phyloP scores from a whole-genome alignment of 2,329 filamentous ascomycete genomes.

The Trichoderma arundinaceum region DNA sequence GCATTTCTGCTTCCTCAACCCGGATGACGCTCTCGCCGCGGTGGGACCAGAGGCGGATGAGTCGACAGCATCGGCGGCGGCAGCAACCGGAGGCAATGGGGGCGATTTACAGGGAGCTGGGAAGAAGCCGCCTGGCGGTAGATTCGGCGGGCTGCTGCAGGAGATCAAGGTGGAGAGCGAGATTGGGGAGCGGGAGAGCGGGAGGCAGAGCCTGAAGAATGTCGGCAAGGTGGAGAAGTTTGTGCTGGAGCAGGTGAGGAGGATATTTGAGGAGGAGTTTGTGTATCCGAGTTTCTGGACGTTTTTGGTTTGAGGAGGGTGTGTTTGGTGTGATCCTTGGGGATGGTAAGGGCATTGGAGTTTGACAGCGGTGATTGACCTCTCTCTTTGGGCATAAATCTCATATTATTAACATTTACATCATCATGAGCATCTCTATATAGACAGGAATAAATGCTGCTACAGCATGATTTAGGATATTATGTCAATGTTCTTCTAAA shows the following conservation, averaged over 20 bases:
- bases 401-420: neutral
- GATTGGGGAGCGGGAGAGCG: constrained; percentile 88
- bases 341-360: neutral
- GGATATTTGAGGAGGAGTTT: constrained; percentile 98
- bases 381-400: neutral
- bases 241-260: constrained; percentile 91
- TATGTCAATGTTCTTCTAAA: constrained; percentile 80
- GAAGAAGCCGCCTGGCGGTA: constrained; percentile 38
- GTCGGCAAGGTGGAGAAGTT: constrained; percentile 99
- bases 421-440: constrained; percentile 5
- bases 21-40: constrained; percentile 83
- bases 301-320: constrained; percentile 72
- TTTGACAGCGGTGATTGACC: too few relatives aligned
- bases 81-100: neutral
- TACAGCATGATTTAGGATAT: constrained; percentile 27
- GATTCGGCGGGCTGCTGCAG: constrained; percentile 78
- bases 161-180: constrained; percentile 97
- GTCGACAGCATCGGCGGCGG: neutral
- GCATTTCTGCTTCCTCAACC: constrained; percentile 92
- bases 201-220: constrained; percentile 95
- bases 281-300: constrained; percentile 99
- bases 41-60: constrained; percentile 56
- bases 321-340: too few relatives aligned
- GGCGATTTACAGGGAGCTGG: constrained; percentile 30
- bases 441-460: neutral